Conservation (phyloP, 805 yeast species). For the Hanseniaspora meyeri region DNA sequence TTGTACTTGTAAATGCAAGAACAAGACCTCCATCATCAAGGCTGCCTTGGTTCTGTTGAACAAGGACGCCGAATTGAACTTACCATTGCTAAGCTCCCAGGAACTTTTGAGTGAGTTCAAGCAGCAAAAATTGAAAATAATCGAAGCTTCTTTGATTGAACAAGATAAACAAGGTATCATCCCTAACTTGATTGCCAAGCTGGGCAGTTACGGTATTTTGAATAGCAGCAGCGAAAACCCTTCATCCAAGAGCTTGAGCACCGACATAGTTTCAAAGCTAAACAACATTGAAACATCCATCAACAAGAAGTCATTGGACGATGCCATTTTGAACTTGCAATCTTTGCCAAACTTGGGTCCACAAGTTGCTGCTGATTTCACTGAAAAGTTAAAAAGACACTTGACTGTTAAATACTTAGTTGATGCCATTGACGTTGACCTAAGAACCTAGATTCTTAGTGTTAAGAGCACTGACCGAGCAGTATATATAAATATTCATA, state of each 20-base stretch:
- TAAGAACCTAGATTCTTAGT: not conserved
- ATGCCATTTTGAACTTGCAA: slow-evolving; percentile 87
- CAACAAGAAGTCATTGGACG: slow-evolving; percentile 50
- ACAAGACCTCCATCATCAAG: slow-evolving; percentile 23
- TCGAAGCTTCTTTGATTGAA: slow-evolving; percentile 79
- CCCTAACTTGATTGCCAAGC: slow-evolving; percentile 72
- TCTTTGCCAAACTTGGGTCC: slow-evolving; percentile 87
- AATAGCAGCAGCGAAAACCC: not conserved
- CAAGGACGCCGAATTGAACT: slow-evolving; percentile 28
- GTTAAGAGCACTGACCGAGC: not conserved
- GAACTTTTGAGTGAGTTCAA: slow-evolving; percentile 75
- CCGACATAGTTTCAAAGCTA: not conserved
- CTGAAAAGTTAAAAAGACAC: slow-evolving; percentile 75
- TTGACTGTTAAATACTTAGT: slow-evolving; percentile 76
- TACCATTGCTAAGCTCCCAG: slow-evolving; percentile 61
- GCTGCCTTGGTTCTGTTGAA: slow-evolving; percentile 38
- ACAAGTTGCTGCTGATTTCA: slow-evolving; percentile 84
- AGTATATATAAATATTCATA: not conserved
- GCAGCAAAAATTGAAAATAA: slow-evolving; percentile 68
- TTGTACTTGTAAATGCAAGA: slow-evolving; percentile 18
- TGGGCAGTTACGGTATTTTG: slow-evolving; percentile 32
- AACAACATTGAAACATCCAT: not conserved
- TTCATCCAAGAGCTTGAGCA: not conserved
- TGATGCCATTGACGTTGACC: slow-evolving; percentile 52
- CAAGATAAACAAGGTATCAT: slow-evolving; percentile 82